Conservation (phyloP, 2,329 filamentous ascomycete species). For the Xylariaceae sp. region DNA sequence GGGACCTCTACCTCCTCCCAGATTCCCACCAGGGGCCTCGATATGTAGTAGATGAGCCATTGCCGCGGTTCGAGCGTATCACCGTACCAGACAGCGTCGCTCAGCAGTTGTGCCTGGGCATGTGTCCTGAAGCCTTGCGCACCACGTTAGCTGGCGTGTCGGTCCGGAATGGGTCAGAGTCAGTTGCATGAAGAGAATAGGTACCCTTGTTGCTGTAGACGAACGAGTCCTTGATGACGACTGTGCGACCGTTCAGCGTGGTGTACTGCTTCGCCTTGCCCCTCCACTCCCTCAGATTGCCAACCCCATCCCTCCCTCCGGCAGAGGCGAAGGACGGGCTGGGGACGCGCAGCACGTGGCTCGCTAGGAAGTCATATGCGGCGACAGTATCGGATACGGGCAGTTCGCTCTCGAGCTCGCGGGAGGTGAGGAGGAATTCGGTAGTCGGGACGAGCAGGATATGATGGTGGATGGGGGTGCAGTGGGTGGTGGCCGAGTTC, state of each 20-base stretch:
- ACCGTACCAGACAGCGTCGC: slow-evolving; percentile 81
- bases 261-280: slow-evolving; percentile 92
- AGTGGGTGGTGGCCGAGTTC: slow-evolving; percentile 86
- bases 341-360: slow-evolving; percentile 89
- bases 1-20: slow-evolving; percentile 71
- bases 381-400: slow-evolving; percentile 73
- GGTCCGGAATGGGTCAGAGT: background rate
- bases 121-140: slow-evolving; percentile 77
- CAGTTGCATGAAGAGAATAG: slow-evolving; percentile 16
- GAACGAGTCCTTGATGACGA: slow-evolving; percentile 88
- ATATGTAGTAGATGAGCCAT: slow-evolving; percentile 97
- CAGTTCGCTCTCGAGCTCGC: slow-evolving; percentile 78
- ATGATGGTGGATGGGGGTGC: slow-evolving; percentile 84
- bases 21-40: slow-evolving; percentile 75
- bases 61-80: slow-evolving; percentile 83
- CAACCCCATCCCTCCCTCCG: slow-evolving; percentile 51
- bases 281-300: slow-evolving; percentile 75
- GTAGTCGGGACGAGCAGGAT: slow-evolving; percentile 90
- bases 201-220: slow-evolving; percentile 95
- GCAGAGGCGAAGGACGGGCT: slow-evolving; percentile 41
- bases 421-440: slow-evolving; percentile 80
- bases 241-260: slow-evolving; percentile 85
- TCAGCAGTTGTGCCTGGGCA: slow-evolving; percentile 80
- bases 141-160: background rate
- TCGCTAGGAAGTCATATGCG: slow-evolving; percentile 91